Evolutionary conservation across 1,284 basidiomycete species (phyloP), one percentile per base, ranked within the genome.

Genomic region (Stereum hirsutum): DNA sequence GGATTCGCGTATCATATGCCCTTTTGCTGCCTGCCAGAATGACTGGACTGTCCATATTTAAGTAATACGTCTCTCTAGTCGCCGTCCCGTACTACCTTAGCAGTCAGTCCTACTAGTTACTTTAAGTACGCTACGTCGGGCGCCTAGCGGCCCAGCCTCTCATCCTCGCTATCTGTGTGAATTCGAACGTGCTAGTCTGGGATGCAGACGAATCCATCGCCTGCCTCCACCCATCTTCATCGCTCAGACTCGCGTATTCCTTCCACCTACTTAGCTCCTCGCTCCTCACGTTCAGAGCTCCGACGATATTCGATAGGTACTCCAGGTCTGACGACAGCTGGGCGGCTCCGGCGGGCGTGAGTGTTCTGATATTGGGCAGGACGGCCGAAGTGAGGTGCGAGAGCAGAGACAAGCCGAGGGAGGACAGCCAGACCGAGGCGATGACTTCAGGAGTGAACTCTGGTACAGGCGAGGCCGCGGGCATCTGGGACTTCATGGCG

Each of bases 281-380:
- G 58, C 73, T 81, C 51, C 93, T 89, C 4, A 94, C 88, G 54
- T 94, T 92, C 41, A 98, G 69, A 19, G 91, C 91, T 27, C 81
- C 70, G n/a, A 93, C 85, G 32, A 97, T 92, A 54, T 94, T 96
- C 12, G 76, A 76, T 21, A 99, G 70, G 61, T 97, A 96, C 20
- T 78, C 84, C 43, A 99, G 63, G 62, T 98, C 95, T 1, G 84
- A 83, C 1, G 75, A 71, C n/a, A 99, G 72, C 57, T 98, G 95
- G 7, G 81, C 78, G 2, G 84, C 78, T 1, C 93, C 95, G 1
- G 72, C 63, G 4, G 63, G 55, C 8, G 76, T 74, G 40, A 96
- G 62, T 20, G 65, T 63, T 5, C 70, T 61, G 45, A 91, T 84
- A 39, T 64, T 64, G 21, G 84, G 69, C 1, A 93, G 70, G 27